Percentiles rank a stretch among this genome's conserved stretches.
phyloP scores from a whole-genome alignment of 1,139 yeast genomes.

The Candida sp. region DNA sequence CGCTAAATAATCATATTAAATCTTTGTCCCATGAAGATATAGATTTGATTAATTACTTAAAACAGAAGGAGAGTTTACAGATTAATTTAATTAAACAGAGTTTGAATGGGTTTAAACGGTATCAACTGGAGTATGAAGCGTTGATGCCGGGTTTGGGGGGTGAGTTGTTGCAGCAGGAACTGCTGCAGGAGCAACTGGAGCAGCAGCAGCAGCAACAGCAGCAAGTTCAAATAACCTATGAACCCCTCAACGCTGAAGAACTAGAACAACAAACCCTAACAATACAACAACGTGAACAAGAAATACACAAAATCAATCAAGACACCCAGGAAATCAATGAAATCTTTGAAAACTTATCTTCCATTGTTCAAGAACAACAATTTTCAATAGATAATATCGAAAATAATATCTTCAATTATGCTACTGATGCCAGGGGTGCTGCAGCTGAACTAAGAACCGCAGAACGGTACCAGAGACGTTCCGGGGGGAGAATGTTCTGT shows the following conservation, averaged over 20 bases:
- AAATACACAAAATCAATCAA: constrained; percentile 79
- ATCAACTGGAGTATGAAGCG: constrained; percentile 21
- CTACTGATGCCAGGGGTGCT: constrained; percentile 67
- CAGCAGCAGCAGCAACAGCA: constrained; percentile 23
- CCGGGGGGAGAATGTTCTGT: constrained; percentile 73
- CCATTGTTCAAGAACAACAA: constrained; percentile 86
- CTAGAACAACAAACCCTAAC: constrained; percentile 78
- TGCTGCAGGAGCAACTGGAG: constrained; percentile 8
- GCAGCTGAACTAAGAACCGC: constrained; percentile 72
- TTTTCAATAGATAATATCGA: constrained; percentile 82
- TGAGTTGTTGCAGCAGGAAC: constrained; percentile 12
- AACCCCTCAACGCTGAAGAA: constrained; percentile 80
- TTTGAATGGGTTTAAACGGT: constrained; percentile 60
- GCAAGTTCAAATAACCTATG: constrained; percentile 58
- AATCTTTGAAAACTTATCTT: constrained; percentile 80
- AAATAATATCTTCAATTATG: constrained; percentile 70
- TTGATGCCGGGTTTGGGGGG: constrained; percentile 13
- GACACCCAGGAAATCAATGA: constrained; percentile 88
- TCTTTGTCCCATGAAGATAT: constrained; percentile 37
- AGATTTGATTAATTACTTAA: constrained; percentile 34
- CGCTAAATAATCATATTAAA: constrained; percentile 24
- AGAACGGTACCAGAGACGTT: constrained; percentile 68
- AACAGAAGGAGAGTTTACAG: constrained; percentile 39
- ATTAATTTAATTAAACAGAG: constrained; percentile 32
- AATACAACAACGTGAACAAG: constrained; percentile 81